Evolutionary conservation across 768 basidiomycete species (phyloP), one percentile per base, ranked within the genome.

Genomic region (Hygrophorus pudorinus): DNA sequence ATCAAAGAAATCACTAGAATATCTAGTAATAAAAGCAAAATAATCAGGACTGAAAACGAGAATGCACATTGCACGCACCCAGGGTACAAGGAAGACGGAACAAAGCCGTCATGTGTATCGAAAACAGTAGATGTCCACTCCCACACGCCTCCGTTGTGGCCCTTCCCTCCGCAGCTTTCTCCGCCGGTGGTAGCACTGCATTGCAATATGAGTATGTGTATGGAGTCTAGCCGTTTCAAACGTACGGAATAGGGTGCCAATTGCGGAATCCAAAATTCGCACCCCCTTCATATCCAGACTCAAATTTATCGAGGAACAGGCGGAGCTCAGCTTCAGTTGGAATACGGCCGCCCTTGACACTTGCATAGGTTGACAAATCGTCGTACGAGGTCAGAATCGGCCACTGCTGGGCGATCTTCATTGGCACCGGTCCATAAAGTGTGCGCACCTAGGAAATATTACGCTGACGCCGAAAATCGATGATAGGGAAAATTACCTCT

Each of bases 141-240:
- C 92, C 94, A 99, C 12, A 96, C 84, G 4, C 96, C 96, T 5
- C 96, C 96, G 52, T 99, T 97, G 49, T 79, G 77, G 9, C 87
- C 85, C 58, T 66, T 75, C 2, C 78, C 76, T 16, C 61, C 70
- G 46, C 57, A 54, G 41, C 59, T 65, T 47, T 65, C 65, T 48
- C 68, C 61, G 29, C 84, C 86, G 2, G 77, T 76, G 34, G 86
- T 88, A 16, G 85, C 77, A 24, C 85, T 86, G 39, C 8, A 37
- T 9, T n/a, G 14, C 17, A 31, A 4, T 28, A 45, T 42, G 10
- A 37, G 28, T 35, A 11, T 34, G 42, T 48, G 41, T 35, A n/a
- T 34, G 20, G 31, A 36, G 9, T 13, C 16, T 17, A 21, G 28
- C 16, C 13, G 5, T 42, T 30, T 21, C 11, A 34, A 9, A 71